Base-by-base conservation (phyloP, 257 asterid genomes). In the Gardenia jasminoides region DNA sequence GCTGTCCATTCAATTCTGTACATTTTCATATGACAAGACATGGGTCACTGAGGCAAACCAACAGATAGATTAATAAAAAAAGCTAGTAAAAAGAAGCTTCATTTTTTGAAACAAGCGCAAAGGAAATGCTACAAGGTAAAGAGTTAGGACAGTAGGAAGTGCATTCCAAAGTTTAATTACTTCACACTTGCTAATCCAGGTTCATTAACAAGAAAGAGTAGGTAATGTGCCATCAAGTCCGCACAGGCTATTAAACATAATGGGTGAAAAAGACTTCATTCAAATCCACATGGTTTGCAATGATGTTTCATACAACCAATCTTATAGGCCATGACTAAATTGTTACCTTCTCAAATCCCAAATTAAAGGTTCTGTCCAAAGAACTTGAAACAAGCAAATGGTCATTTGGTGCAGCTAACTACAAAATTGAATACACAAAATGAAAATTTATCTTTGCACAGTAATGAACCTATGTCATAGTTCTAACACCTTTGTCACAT, bases 311-410 rank as follows among this genome's bases (percentile, higher is more conserved):
- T 56, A 10, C 56, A 79, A 30, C 12, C 39, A 65, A 43, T 61
- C 67, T 62, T 22, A 20, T 3, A 50, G 41, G 39, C 69, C 33
- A 28, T 41, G 39, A 50, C 67, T 13, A 31, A 65, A 24, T 68
- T 54, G 39, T 81, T 19, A 93, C 98, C 94, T 95, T 89, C 99
- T 91, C 89, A 93, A 88, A 88, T 95, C 99, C 99, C 99, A 95
- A 83, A 50, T 50, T 50, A 19, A 50, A 15, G 13, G 19, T 15
- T 15, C 56, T 13, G 56, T 50, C 19, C 19, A 50, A 50, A 13
- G 62, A 56, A 56, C 62, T 56, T 47, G 97, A 93, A 84, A 93
- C 90, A 79, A 96, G 92, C 82, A 88, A 90, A 85, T 92, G 92
- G 50, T 89, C 94, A 67, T 87, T 70, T 74, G 93, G 89, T 70